A percentile compares a stretch with the other conserved stretches of the same genome.
Conservation (phyloP, 2,329 filamentous ascomycete species). For the Colletotrichum truncatum region DNA sequence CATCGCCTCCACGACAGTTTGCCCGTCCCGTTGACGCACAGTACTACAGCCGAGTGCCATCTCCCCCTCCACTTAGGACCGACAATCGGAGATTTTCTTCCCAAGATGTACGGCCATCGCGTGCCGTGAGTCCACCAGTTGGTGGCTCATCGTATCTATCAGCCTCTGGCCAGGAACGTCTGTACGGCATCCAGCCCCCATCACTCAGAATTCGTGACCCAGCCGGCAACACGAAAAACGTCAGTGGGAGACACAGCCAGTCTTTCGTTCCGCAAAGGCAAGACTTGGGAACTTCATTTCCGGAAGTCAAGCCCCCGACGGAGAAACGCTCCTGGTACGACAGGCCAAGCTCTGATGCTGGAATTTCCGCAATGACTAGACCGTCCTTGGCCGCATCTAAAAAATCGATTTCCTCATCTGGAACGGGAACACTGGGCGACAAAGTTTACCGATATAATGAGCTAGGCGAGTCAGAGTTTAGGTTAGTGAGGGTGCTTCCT, state of each 20-base stretch:
- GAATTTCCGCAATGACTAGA: neutral
- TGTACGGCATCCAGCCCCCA: neutral
- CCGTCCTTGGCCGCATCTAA: neutral
- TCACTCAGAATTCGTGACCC: neutral
- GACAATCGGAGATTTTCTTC: neutral
- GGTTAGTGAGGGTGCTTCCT: conserved; percentile 31
- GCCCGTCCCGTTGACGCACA: neutral
- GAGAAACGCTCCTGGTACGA: neutral
- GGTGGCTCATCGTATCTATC: neutral
- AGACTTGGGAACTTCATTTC: neutral
- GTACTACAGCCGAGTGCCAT: neutral
- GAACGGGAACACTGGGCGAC: neutral
- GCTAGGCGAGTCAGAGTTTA: conserved; percentile 6
- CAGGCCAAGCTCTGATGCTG: neutral
- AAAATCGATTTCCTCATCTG: neutral
- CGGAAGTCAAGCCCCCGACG: neutral
- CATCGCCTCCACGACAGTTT: neutral
- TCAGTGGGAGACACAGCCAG: too few species aligned
- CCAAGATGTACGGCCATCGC: neutral
- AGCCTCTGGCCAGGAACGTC: neutral
- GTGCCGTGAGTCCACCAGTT: neutral
- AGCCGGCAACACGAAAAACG: too few species aligned
- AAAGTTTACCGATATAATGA: neutral
- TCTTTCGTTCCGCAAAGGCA: too few species aligned
- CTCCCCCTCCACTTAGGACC: neutral